Conservation (phyloP, 768 basidiomycete species). For the Leccinellum rugosiceps region DNA sequence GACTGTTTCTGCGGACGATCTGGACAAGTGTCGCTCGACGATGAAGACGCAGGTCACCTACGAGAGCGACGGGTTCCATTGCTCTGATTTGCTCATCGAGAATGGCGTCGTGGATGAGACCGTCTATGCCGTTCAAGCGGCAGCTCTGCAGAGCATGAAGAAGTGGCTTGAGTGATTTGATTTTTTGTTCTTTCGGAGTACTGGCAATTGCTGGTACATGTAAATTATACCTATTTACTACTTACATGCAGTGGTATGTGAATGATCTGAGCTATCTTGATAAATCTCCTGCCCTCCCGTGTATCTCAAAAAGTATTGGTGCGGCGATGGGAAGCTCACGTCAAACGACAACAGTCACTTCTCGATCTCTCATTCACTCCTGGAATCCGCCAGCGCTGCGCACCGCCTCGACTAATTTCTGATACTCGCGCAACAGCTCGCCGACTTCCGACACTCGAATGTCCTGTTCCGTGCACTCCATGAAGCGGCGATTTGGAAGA, state of each 20-base stretch:
- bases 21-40: conserved; percentile 24
- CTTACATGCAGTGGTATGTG: no score
- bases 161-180: background rate
- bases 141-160: background rate
- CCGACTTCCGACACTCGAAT: conserved; percentile 77
- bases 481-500: conserved; percentile 66
- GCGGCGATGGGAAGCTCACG: no score
- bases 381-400: conserved; percentile 47
- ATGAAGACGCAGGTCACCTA: background rate
- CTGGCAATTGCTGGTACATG: background rate
- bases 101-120: background rate
- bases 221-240: background rate
- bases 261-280: no score
- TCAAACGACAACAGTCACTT: no score
- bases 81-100: background rate
- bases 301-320: no score
- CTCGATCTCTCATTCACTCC: conserved; percentile 4
- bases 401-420: conserved; percentile 68
- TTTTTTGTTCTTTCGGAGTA: background rate
- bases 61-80: background rate
- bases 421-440: conserved; percentile 79
- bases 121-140: background rate
- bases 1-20: conserved; percentile 58
- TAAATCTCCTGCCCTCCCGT: no score
- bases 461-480: conserved; percentile 73